Percentiles rank a stretch among this genome's conserved stretches.
phyloP scores from a whole-genome alignment of 345 rosid genomes.

The Citrus reticulata region DNA sequence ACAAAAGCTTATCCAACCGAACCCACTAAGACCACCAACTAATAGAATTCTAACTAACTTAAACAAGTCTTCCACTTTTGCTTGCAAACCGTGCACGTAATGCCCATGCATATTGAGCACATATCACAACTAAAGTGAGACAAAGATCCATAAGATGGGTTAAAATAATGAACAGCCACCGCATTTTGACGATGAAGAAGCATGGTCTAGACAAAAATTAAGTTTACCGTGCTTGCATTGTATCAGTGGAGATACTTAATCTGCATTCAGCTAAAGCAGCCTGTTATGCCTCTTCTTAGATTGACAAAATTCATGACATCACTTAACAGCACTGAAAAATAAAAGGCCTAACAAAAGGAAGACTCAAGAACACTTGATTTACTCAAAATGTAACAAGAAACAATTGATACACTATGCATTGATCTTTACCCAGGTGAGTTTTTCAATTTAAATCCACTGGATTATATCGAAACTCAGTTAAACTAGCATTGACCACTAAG shows the following conservation, averaged over 20 bases:
- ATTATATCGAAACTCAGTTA: not conserved
- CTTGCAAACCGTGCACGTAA: too few relatives aligned
- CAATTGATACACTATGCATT: not conserved
- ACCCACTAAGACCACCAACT: too few relatives aligned
- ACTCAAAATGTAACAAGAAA: not conserved
- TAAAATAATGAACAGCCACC: not conserved
- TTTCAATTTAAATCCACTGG: not conserved
- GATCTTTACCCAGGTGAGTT: not conserved
- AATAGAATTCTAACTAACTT: too few relatives aligned
- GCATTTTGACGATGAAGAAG: not conserved
- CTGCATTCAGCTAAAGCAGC: not conserved
- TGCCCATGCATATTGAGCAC: too few relatives aligned
- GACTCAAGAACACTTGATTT: not conserved
- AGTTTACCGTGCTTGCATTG: not conserved
- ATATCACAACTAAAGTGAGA: not conserved
- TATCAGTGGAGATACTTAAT: not conserved
- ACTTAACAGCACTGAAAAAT: not conserved
- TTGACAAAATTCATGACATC: not conserved
- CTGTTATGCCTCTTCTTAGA: not conserved
- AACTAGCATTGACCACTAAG: not conserved
- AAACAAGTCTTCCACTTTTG: too few relatives aligned
- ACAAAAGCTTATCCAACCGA: too few relatives aligned
- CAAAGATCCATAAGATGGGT: not conserved
- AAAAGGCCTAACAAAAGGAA: not conserved
- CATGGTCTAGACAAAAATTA: not conserved